These are phyloP conservation scores for Hirsutella minnesotensis DNA, from an alignment of 2,329 filamentous ascomycete genomes.

Conservation along the genomic window DNA sequence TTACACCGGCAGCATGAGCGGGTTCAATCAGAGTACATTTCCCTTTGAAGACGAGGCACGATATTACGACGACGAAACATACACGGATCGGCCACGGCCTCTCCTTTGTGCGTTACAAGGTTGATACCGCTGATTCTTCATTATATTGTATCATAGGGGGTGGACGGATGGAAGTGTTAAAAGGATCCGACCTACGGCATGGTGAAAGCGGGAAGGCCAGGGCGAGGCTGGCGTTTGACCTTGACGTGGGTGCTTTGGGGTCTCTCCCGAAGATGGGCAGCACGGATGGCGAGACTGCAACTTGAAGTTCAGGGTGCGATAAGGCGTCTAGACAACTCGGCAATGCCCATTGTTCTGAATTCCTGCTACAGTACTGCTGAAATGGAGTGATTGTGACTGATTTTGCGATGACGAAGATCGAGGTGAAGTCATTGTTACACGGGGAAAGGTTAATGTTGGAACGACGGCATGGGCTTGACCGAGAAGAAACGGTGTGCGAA, in stretches of 20 bases:
- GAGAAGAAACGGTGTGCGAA: too few relatives aligned
- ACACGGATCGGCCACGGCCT: slow-evolving; percentile 4
- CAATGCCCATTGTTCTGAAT: too few relatives aligned
- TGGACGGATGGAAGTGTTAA: not conserved
- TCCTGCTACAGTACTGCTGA: too few relatives aligned
- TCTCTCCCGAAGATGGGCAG: not conserved
- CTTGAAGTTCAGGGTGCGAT: too few relatives aligned
- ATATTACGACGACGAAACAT: slow-evolving; percentile 7
- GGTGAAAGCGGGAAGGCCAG: not conserved
- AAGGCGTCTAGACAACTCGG: too few relatives aligned
- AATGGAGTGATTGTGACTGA: too few relatives aligned
- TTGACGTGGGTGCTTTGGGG: not conserved
- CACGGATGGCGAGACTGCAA: not conserved
- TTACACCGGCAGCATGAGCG: too few relatives aligned
- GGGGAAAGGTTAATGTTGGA: too few relatives aligned
- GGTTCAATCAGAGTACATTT: not conserved
- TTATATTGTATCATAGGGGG: not conserved
- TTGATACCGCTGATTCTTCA: not conserved
- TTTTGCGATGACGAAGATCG: too few relatives aligned
- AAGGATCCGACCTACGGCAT: not conserved
- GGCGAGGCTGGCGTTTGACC: not conserved
- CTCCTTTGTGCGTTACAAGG: not conserved
- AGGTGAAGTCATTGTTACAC: too few relatives aligned
- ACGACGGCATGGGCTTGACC: too few relatives aligned
- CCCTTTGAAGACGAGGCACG: slow-evolving; percentile 5